Base-by-base conservation (phyloP, 305 asterid species). In the Fraxinus greggii region DNA sequence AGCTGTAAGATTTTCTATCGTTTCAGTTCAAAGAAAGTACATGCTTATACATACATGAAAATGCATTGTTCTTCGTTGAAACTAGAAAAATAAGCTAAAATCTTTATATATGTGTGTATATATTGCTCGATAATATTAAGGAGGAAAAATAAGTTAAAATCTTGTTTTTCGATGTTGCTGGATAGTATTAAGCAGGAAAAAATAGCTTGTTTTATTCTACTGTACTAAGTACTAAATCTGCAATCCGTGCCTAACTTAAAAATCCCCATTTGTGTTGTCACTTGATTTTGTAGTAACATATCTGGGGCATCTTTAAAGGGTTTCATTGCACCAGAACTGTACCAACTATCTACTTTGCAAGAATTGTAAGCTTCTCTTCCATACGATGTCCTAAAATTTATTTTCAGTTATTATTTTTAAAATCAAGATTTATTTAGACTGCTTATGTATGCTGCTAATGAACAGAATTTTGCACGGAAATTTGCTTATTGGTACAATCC, bases 221-320 rank as follows among this genome's bases (percentile, higher is more conserved):
- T 12, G 70, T 29, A 67, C 59, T 51, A 12, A 2, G 12, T 17
- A 31, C 23, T 4, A 31, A 70, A 70, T 15, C 45, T 70, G 45
- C 12, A 31, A 5, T 48, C 59, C 45, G 23, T 83, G 54, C 26
- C 45, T 81, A 76, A 77, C n/a, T 77, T 67, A 13, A 12, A 40
- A 32, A 69, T 77, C 80, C 61, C 73, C 61, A 28, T 77, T 48
- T 82, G 13, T 86, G 28, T 69, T 79, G 80, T 56, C 24, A 26
- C 77, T 84, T 15, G 38, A 40, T 78, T 81, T 69, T 84, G 91
- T 97, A 97, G 99, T 77, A 97, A 97, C 89, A 85, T 97, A 85
- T 91, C 98, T 6, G 86, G 91, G 36, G 92, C 94, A 82, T 94
- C 97, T 36, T 84, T 96, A 72, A 94, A 85, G 91, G 98, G 98